Evolutionary conservation across 1,139 yeast species (phyloP).

Genomic region (Kluyveromyces sp.): DNA sequence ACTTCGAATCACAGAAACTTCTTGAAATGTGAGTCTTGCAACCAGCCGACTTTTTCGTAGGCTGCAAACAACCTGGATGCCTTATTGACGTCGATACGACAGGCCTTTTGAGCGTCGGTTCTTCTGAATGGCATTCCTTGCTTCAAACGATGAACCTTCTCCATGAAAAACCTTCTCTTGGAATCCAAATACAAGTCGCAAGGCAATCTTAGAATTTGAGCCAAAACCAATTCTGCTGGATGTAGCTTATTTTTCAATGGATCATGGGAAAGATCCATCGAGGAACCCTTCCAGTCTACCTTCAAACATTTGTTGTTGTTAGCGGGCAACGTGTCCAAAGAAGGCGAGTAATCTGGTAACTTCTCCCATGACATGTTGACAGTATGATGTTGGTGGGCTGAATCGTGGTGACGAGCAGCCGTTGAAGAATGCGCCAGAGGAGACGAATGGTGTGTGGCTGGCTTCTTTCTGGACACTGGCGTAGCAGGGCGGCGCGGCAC

Average conservation of each 20-base stretch:
- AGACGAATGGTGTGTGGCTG: conserved; percentile 7
- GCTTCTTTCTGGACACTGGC: conserved; percentile 15
- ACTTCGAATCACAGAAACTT: conserved; percentile 39
- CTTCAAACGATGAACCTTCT: conserved; percentile 73
- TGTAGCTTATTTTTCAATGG: conserved; percentile 67
- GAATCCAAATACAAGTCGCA: conserved; percentile 85
- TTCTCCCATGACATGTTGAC: conserved; percentile 49
- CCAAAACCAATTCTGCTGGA: conserved; percentile 86
- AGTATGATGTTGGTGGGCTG: conserved; percentile 14
- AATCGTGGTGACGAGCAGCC: neutral
- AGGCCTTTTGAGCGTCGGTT: conserved; percentile 96
- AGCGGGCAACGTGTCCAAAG: conserved; percentile 53
- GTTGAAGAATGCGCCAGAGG: conserved; percentile 25
- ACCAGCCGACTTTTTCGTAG: conserved; percentile 93
- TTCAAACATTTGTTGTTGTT: conserved; percentile 63
- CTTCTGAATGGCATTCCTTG: conserved; percentile 82
- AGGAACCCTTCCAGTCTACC: conserved; percentile 97
- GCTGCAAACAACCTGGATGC: conserved; percentile 91
- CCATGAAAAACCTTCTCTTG: conserved; percentile 81
- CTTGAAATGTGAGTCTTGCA: conserved; percentile 66
- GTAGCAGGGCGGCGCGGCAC: conserved; percentile 15
- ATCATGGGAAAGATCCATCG: conserved; percentile 80
- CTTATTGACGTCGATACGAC: conserved; percentile 93
- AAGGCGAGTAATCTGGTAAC: conserved; percentile 73
- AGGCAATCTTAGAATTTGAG: conserved; percentile 83